A percentile compares a stretch with the other conserved stretches of the same genome.
phyloP scores from a whole-genome alignment of 1,284 basidiomycete species.

The Meira miltonrushii region DNA sequence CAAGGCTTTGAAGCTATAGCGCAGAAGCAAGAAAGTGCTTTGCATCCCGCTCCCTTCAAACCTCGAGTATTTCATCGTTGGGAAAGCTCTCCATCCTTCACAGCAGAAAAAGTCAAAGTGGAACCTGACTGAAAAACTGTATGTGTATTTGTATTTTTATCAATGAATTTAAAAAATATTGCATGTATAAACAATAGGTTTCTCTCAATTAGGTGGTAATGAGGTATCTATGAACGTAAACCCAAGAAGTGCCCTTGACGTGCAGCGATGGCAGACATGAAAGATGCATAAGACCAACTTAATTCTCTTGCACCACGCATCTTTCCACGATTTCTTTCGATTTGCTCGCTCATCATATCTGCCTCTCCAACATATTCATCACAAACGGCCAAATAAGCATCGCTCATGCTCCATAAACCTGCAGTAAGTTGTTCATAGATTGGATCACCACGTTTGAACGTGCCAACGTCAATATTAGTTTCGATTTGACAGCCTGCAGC shows the following conservation, averaged over 20 bases:
- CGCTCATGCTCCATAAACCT: conserved; percentile 18
- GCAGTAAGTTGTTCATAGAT: conserved; percentile 12
- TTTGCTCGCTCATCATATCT: conserved; percentile 25
- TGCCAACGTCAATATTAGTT: neutral
- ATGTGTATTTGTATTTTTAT: too few species aligned
- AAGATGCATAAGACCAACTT: conserved; percentile 13
- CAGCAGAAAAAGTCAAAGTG: too few species aligned
- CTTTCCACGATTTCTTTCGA: conserved; percentile 17
- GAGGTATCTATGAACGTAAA: too few species aligned
- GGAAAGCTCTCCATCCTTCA: neutral
- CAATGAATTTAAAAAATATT: too few species aligned
- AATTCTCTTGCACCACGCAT: conserved; percentile 19
- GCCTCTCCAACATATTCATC: conserved; percentile 12
- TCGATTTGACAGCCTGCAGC: conserved; percentile 8
- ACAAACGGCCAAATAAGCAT: conserved; percentile 15
- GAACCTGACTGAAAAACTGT: too few species aligned
- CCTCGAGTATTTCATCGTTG: neutral
- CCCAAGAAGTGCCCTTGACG: neutral
- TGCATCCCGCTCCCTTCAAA: too few species aligned
- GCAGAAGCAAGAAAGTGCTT: too few species aligned
- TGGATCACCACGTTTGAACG: conserved; percentile 11
- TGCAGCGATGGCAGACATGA: conserved; percentile 6
- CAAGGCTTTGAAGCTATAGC: too few species aligned
- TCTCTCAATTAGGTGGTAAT: too few species aligned
- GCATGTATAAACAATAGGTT: too few species aligned